Percentiles rank a stretch among this genome's conserved stretches.
Conservation (phyloP, 176 grass and related monocot genomes). For the Cenchrus americanus region DNA sequence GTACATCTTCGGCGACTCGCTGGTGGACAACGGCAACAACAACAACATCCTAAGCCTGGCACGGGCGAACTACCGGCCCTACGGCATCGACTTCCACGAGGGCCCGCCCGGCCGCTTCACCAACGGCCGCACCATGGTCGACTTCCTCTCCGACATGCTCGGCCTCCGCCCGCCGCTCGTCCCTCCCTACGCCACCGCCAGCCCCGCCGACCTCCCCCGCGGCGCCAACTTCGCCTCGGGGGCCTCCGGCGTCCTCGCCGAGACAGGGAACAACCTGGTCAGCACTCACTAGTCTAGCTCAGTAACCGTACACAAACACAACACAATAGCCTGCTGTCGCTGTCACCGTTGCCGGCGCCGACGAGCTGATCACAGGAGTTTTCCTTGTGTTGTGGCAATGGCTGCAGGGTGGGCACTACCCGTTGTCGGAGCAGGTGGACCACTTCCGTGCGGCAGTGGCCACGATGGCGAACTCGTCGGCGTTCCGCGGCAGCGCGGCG, state of each 20-base stretch:
- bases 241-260: constrained; percentile 65
- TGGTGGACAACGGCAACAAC: constrained; percentile 98
- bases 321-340: too few species aligned
- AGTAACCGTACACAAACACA: too few species aligned
- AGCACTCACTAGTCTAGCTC: background rate
- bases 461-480: constrained; percentile 25
- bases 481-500: constrained; percentile 34
- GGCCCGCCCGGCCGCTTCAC: constrained; percentile 82
- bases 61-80: constrained; percentile 86
- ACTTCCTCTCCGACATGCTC: constrained; percentile 56
- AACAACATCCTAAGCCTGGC: constrained; percentile 75
- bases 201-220: constrained; percentile 25
- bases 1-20: constrained; percentile 90
- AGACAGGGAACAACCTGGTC: constrained; percentile 92
- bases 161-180: constrained; percentile 63
- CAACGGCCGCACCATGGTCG: constrained; percentile 90
- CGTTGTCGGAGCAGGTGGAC: constrained; percentile 68
- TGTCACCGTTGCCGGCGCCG: too few species aligned
- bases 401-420: constrained; percentile 73
- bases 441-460: constrained; percentile 65
- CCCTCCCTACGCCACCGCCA: constrained; percentile 70
- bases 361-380: background rate
- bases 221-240: constrained; percentile 91
- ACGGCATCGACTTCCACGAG: constrained; percentile 79
- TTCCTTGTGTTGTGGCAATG: background rate